These are phyloP conservation scores for Trametes cingulata DNA, from an alignment of 768 basidiomycete species.

Conservation along the genomic window DNA sequence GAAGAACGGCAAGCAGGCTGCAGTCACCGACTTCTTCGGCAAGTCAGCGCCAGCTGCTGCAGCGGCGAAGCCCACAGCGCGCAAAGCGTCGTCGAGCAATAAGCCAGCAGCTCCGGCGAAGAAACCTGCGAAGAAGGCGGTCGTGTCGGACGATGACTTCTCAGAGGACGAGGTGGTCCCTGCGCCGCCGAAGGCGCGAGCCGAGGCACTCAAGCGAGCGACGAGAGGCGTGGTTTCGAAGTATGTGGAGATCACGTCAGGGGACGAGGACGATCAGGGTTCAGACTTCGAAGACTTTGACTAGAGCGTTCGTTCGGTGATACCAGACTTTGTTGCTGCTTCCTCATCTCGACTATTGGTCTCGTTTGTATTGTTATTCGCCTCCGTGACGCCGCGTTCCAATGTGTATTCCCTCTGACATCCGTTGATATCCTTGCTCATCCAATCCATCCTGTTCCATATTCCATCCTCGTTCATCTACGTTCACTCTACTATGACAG, in stretches of 20 bases:
- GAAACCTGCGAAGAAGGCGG: conserved; percentile 46
- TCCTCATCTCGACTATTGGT: background rate
- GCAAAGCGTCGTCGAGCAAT: conserved; percentile 20
- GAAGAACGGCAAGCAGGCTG: conserved; percentile 33
- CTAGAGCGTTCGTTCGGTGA: conserved; percentile 4
- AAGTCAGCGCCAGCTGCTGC: conserved; percentile 36
- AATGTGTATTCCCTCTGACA: conserved; percentile 5
- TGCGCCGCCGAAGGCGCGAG: conserved; percentile 42
- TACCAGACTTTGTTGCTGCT: background rate
- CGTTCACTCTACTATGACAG: background rate
- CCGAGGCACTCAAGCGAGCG: conserved; percentile 47
- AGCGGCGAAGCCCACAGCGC: conserved; percentile 36
- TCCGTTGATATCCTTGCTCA: conserved; percentile 12
- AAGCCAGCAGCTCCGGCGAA: conserved; percentile 41
- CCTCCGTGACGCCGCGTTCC: background rate
- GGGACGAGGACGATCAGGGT: conserved; percentile 38
- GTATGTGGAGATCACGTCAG: conserved; percentile 39
- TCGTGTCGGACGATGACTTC: conserved; percentile 45
- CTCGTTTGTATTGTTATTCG: conserved; percentile 11
- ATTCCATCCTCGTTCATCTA: background rate
- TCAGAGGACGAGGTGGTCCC: conserved; percentile 46
- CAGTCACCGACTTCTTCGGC: conserved; percentile 62
- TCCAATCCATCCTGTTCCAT: conserved; percentile 10
- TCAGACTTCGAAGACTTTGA: conserved; percentile 35
- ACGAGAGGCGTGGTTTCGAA: conserved; percentile 51